A percentile compares a stretch with the other conserved stretches of the same genome.
Conservation (phyloP, 192 early-diverging fungal species). For the Thamnidium elegans region DNA sequence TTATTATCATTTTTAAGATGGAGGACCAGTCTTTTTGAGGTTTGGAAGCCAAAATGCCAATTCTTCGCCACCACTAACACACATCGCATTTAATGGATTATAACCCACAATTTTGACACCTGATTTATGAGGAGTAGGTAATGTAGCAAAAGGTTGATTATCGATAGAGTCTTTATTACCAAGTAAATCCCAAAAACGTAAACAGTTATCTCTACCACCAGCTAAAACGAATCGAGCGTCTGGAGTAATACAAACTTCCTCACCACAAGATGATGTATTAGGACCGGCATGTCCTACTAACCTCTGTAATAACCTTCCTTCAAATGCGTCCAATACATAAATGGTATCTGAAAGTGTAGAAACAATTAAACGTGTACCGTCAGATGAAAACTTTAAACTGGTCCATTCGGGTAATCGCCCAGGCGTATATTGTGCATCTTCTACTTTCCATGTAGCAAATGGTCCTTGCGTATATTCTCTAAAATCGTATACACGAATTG, state of each 20-base stretch:
- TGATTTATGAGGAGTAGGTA: conserved; percentile 1
- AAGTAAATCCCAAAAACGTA: conserved; percentile 22
- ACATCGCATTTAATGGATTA: conserved; percentile 50
- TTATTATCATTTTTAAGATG: neutral
- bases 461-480: conserved; percentile 44
- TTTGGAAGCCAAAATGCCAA: too few relatives aligned
- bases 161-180: neutral
- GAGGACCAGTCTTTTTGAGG: too few relatives aligned
- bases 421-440: conserved; percentile 23
- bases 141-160: conserved; percentile 5
- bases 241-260: conserved; percentile 65
- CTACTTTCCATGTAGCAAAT: conserved; percentile 38
- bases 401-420: conserved; percentile 45
- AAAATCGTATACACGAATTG: conserved; percentile 72
- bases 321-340: conserved; percentile 70
- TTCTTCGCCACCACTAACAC: too few relatives aligned
- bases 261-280: conserved; percentile 32
- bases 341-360: conserved; percentile 56
- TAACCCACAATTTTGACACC: conserved; percentile 38
- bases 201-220: conserved; percentile 39
- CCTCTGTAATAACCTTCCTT: conserved; percentile 40
- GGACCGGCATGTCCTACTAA: conserved; percentile 45
- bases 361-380: conserved; percentile 72
- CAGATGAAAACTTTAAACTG: conserved; percentile 66
- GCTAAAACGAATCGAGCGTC: conserved; percentile 70